These are phyloP conservation scores for Flaveria floridana DNA, from an alignment of 140 eudicot species.

Conservation along the genomic window DNA sequence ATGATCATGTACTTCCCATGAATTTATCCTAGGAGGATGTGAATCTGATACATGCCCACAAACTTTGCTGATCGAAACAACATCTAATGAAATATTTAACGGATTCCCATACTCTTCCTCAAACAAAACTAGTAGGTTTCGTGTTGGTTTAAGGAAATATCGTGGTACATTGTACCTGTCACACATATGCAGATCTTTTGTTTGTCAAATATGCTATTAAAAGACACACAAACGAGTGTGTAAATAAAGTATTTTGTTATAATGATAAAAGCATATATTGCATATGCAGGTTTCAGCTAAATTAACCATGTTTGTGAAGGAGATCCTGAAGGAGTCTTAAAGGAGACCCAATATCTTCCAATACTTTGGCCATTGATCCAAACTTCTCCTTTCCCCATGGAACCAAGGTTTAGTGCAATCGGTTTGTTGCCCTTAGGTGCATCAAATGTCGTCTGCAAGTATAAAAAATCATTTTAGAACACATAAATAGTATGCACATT, in stretches of 20 bases:
- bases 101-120: slow-evolving; percentile 76
- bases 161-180: slow-evolving; percentile 77
- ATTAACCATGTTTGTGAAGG: slow-evolving; percentile 74
- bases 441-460: slow-evolving; percentile 57
- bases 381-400: slow-evolving; percentile 97
- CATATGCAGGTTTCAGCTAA: slow-evolving; percentile 12
- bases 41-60: slow-evolving; percentile 46
- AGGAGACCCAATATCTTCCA: slow-evolving; percentile 88
- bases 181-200: slow-evolving; percentile 12
- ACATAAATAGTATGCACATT: not conserved
- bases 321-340: slow-evolving; percentile 43
- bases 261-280: not conserved
- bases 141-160: slow-evolving; percentile 58
- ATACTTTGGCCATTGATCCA: slow-evolving; percentile 88
- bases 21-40: slow-evolving; percentile 34
- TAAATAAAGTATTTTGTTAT: not conserved
- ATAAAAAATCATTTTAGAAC: slow-evolving; percentile 2
- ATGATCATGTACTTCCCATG: slow-evolving; percentile 32
- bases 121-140: slow-evolving; percentile 57
- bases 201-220: not conserved
- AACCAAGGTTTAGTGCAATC: slow-evolving; percentile 62
- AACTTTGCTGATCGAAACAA: slow-evolving; percentile 46
- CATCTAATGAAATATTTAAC: slow-evolving; percentile 54
- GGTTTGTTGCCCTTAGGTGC: slow-evolving; percentile 59
- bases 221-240: not conserved